Evolutionary conservation across 75 land plant species (phyloP), one percentile per base, ranked within the genome.

Genomic region (Azolla pinnata): DNA sequence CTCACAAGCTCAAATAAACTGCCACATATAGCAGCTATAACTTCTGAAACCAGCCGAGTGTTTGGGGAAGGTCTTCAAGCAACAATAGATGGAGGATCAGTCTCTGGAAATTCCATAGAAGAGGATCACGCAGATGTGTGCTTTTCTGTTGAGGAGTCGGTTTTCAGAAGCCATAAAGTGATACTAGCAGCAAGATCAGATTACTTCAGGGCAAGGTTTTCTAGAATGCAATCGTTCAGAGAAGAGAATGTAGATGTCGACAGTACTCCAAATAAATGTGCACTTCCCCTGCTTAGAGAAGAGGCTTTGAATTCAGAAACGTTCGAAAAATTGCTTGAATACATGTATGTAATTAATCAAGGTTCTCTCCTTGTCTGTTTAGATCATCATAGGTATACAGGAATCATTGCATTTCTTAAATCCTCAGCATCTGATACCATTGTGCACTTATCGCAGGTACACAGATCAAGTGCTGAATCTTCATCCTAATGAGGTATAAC

Each of bases 61-160:
- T 35, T 35, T 35, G n/a, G 52, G 20, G 52, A 25, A 27, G 17
- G 29, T 14, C 17, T 46, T 33, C 33, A 50, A 23, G 30, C 21
- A 35, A 18, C 31, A 33, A 58, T 18, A 58, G n/a, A n/a, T n/a
- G n/a, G n/a, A n/a, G n/a, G n/a, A n/a, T n/a, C 60, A 58, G 38
- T 5, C 40, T 35, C 40, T 5, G 12, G 10, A 35, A 5, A 5
- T 35, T 5, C 40, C 2, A 2, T 27, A 5, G 5, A 53, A n/a
- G 71, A 77, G 49, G 97, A 90, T 75, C 82, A 81, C 60, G 97
- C 97, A 19, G 92, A 90, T 75, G 72, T 90, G 51, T 83, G 81
- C 65, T 66, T 90, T 23, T 60, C 55, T 50, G 92, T 90, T 49
- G 88, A 69, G 31, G 69, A 49, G 30, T 77, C 57, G 46, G 68